Evolutionary conservation across 1,139 yeast species (phyloP), one percentile per base, ranked within the genome.

Genomic region (Petasospora fabianii): DNA sequence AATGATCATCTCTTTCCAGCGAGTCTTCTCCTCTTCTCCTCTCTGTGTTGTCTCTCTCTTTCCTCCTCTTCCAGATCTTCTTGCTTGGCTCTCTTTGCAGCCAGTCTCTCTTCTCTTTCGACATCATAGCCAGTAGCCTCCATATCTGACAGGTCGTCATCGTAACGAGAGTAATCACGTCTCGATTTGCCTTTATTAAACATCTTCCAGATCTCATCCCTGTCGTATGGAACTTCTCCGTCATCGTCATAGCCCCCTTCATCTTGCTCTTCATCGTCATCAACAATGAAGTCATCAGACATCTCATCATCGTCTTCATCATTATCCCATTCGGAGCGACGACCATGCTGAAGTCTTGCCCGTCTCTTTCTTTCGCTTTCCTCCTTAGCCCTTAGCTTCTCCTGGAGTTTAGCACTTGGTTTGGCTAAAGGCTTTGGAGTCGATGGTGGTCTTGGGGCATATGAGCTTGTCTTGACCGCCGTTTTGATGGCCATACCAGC

Each of bases 91-190:
- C 64, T 64, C 37, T 61, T 67, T 36, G 79, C 69, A 5, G 96
- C 82, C 31, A 75, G 60, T 49, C 66, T 73, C 60, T 90, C 97
- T 56, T 90, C 97, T 39, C 76, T 85, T 31, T 87, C 65, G 29
- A 90, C 77, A 50, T 90, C 96, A 21, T 80, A 80, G 16, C 96
- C 97, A 1, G 94, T 83, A 7, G 96, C 96, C 57, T 90, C 97
- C 97, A 90, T 90, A 55, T 85, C 95, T 44, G 81, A 86, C 26
- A 73, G 71, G 38, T 80, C 79, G 41, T 79, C 81, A 36, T 73
- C 70, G 26, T 53, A 78, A 45, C 69, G 69, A 30, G 66, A 60
- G 46, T 66, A 68, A 35, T 69, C 63, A 1, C 66, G 54, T 31
- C 81, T 62, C 41, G 71, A 67, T 48, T 72, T 72, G 3, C 88